phyloP scores from a whole-genome alignment of 192 early-diverging fungal species.

The Jimgerdemannia lactiflua region DNA sequence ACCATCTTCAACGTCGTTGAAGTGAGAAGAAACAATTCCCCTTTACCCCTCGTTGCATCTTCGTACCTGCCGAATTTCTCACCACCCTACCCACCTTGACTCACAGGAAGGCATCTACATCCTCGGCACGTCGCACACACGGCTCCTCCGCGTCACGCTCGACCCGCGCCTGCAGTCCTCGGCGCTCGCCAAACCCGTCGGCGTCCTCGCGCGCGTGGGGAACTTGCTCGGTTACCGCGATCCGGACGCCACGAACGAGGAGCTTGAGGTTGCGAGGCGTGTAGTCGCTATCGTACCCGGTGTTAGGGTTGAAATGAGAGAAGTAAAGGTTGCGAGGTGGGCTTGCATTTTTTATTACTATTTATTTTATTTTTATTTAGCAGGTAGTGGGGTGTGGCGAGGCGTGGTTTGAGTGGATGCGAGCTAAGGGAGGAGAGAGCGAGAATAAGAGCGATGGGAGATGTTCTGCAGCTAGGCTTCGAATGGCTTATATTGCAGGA shows the following conservation, averaged over 20 bases:
- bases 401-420: background rate
- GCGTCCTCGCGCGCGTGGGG: background rate
- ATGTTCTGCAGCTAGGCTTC: too few relatives aligned
- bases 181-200: background rate
- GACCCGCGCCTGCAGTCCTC: background rate
- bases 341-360: background rate
- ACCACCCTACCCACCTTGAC: background rate
- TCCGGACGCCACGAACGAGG: background rate
- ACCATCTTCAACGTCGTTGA: background rate
- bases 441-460: too few relatives aligned
- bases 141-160: background rate
- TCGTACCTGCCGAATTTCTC: background rate
- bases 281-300: background rate
- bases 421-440: too few relatives aligned
- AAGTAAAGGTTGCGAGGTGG: background rate
- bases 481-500: too few relatives aligned
- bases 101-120: background rate
- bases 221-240: background rate
- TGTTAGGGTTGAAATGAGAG: background rate
- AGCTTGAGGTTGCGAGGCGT: background rate
- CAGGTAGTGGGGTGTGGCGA: background rate
- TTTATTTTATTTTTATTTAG: background rate
- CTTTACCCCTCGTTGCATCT: too few relatives aligned
- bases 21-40: background rate
- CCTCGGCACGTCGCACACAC: background rate